Conservation (phyloP, 805 yeast genomes). For the Barnettozyma wickerhamii region DNA sequence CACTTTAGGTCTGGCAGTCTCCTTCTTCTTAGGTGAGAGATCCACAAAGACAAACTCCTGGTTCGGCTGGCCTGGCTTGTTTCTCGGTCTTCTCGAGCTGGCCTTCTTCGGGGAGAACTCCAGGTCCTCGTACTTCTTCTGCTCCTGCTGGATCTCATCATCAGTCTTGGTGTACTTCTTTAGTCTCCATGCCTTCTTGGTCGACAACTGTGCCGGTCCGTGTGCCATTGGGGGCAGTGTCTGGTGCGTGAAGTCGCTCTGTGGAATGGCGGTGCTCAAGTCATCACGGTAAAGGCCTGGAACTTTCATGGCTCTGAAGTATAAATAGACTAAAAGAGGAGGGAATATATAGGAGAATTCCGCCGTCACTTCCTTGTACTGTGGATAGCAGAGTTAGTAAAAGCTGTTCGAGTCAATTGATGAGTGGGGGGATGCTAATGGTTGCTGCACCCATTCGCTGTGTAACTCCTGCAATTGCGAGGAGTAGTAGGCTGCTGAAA, state of each 20-base stretch:
- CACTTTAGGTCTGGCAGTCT: conserved; percentile 2
- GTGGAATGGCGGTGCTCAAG: background rate
- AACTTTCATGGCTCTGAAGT: conserved; percentile 5
- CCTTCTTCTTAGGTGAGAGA: conserved; percentile 25
- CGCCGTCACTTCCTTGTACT: no score
- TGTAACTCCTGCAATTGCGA: no score
- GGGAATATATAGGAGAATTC: no score
- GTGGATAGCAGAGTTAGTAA: no score
- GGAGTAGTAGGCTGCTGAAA: no score
- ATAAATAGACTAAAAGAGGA: no score
- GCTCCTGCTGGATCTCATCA: conserved; percentile 23
- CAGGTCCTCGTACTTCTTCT: conserved; percentile 19
- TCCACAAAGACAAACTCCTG: conserved; percentile 28
- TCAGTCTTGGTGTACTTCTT: conserved; percentile 22
- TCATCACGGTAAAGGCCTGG: conserved; percentile 4
- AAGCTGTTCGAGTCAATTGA: no score
- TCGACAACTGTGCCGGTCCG: conserved; percentile 7
- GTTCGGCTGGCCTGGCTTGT: conserved; percentile 20
- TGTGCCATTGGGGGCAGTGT: background rate
- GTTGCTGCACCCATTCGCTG: no score
- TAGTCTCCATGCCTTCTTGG: conserved; percentile 26
- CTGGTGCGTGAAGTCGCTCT: background rate
- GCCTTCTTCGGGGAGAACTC: conserved; percentile 25
- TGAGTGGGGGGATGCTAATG: no score
- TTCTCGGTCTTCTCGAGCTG: conserved; percentile 23